These are phyloP conservation scores for Rickenella mellea DNA, from an alignment of 768 basidiomycete genomes.

Conservation along the genomic window DNA sequence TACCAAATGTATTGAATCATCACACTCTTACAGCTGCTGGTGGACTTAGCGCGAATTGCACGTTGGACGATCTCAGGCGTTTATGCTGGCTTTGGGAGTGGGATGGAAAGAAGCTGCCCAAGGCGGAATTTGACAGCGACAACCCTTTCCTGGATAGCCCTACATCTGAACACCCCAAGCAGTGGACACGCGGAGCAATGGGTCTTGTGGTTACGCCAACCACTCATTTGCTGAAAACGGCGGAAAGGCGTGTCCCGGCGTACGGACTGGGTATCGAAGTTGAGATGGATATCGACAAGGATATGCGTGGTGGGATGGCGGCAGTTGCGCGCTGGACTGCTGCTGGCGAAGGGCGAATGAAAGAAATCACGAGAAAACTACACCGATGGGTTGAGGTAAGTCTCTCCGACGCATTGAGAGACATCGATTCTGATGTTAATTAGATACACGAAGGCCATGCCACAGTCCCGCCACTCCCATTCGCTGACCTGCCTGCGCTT, in stretches of 20 bases:
- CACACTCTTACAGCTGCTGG: slow-evolving; percentile 59
- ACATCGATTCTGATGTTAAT: slow-evolving; percentile 6
- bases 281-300: slow-evolving; percentile 76
- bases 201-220: slow-evolving; percentile 66
- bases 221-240: slow-evolving; percentile 60
- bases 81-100: slow-evolving; percentile 91
- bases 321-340: slow-evolving; percentile 85
- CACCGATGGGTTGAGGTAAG: slow-evolving; percentile 56
- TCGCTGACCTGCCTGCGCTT: slow-evolving; percentile 57
- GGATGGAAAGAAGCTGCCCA: slow-evolving; percentile 43
- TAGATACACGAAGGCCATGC: slow-evolving; percentile 41
- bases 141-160: slow-evolving; percentile 57
- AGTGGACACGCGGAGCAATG: slow-evolving; percentile 78
- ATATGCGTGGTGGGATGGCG: slow-evolving; percentile 76
- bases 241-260: slow-evolving; percentile 60
- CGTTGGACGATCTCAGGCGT: slow-evolving; percentile 58
- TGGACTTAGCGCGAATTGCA: slow-evolving; percentile 55
- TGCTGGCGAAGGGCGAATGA: slow-evolving; percentile 49
- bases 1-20: slow-evolving; percentile 74
- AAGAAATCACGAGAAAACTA: slow-evolving; percentile 50
- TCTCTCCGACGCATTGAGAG: neutral
- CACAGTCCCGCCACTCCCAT: slow-evolving; percentile 48
- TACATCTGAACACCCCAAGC: slow-evolving; percentile 28
- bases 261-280: slow-evolving; percentile 86
- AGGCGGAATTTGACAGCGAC: slow-evolving; percentile 35